Evolutionary conservation across 768 basidiomycete species (phyloP), one percentile per base, ranked within the genome.

Genomic region (Amanita phalloides): DNA sequence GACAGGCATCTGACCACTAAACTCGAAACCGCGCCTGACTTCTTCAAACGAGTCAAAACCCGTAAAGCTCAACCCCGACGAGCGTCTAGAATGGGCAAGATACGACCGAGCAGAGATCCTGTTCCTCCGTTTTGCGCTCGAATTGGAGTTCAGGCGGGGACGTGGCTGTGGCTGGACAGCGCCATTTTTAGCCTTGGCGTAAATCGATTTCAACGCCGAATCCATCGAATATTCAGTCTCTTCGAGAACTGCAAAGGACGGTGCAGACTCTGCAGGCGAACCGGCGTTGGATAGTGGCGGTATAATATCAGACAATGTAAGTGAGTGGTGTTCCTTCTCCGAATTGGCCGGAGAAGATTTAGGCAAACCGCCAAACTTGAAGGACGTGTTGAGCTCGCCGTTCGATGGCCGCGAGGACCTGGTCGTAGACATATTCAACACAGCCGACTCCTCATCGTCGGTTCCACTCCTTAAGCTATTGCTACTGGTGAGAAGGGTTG

Each of bases 31-130:
- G 46, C 85, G 75, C 28, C 86, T 70, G n/a, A 89, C 77, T 60
- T 88, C 87, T 17, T 83, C 81, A 56, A 88, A 90, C 0, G 84
- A 83, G 43, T 83, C 80, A 13, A 89, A 72, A 0, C 87, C 86
- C 3, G 68, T 71, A 57, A 90, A 90, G 62, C 86, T 88, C 47
- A 77, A 61, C 2, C 66, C 76, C 0, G 85, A 87, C 2, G 70
- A 63, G 28, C 69, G 69, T 5, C 75, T 62, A 1, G 77, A 73
- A 41, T 66, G 68, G 5, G 64, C 48, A 49, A 59, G 61, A 58
- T 59, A 59, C 54, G 60, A 56, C 20, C 56, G 64, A 53, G 53
- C 68, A 33, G 36, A 30, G 21, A 39, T 32, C 6, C 53, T 56
- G n/a, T 60, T 56, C 43, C 60, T 56, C 2, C 58, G 58, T 53